These are phyloP conservation scores for Trichoderma orchidacearum DNA, from an alignment of 495 filamentous ascomycete genomes.

Conservation along the genomic window DNA sequence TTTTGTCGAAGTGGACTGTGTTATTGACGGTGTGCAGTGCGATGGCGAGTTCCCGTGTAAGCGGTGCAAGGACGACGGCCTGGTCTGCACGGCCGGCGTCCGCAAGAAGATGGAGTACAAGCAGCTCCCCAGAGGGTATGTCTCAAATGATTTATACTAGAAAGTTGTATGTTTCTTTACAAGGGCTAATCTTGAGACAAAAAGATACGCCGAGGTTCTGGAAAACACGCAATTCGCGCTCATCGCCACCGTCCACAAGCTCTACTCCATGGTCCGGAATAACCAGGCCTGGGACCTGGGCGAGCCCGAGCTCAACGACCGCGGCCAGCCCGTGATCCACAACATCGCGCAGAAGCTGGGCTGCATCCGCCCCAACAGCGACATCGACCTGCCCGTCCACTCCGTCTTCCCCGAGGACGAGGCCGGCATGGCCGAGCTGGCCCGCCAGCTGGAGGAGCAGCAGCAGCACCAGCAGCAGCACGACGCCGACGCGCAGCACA, in stretches of 20 bases:
- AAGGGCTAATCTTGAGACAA: conserved; percentile 3
- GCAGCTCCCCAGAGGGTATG: conserved; percentile 39
- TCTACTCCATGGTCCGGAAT: conserved; percentile 42
- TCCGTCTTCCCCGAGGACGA: conserved; percentile 40
- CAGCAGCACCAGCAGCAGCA: conserved; percentile 16
- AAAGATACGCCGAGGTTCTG: conserved; percentile 41
- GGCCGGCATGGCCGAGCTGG: conserved; percentile 34
- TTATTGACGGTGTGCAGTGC: conserved; percentile 29
- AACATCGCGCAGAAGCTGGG: conserved; percentile 43
- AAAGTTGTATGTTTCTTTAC: neutral
- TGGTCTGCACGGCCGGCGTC: conserved; percentile 42
- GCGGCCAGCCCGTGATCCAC: conserved; percentile 41
- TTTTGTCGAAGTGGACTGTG: neutral
- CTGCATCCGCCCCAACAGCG: conserved; percentile 39
- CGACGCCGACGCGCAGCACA: conserved; percentile 13
- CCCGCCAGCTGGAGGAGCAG: conserved; percentile 30
- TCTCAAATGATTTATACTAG: too few species aligned
- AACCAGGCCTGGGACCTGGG: conserved; percentile 39
- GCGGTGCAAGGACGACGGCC: conserved; percentile 48
- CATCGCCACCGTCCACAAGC: conserved; percentile 42
- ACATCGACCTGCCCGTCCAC: conserved; percentile 38
- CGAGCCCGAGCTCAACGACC: conserved; percentile 42
- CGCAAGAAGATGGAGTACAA: conserved; percentile 47
- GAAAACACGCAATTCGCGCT: conserved; percentile 44
- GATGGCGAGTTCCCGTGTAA: conserved; percentile 55